Conservation (phyloP, 192 early-diverging fungal genomes). For the Cladochytrium replicatum region DNA sequence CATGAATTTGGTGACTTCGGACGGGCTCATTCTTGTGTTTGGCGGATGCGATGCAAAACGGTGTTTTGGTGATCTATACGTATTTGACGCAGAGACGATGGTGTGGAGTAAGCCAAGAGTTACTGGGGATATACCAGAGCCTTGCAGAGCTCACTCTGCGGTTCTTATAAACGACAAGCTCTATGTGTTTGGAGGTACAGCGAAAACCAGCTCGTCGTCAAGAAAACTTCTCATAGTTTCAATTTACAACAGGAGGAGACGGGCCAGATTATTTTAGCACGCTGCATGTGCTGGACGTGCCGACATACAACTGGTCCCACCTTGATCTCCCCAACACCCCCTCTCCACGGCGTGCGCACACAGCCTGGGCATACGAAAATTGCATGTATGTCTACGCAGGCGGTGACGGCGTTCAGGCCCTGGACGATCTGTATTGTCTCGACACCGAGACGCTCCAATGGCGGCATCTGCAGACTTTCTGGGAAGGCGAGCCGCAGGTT, state of each 20-base stretch:
- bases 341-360: conserved; percentile 67
- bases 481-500: too few relatives aligned
- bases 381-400: conserved; percentile 77
- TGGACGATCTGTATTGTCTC: conserved; percentile 66
- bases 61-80: conserved; percentile 68
- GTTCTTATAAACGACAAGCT: conserved; percentile 56
- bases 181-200: conserved; percentile 72
- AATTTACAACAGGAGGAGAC: too few relatives aligned
- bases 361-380: conserved; percentile 66
- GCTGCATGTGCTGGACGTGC: conserved; percentile 69
- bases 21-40: conserved; percentile 67
- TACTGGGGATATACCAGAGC: conserved; percentile 57
- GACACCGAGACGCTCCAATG: conserved; percentile 25
- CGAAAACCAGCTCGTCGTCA: conserved; percentile 43
- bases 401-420: conserved; percentile 72
- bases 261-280: conserved; percentile 77
- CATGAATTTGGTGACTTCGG: conserved; percentile 60
- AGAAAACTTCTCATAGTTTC: too few relatives aligned
- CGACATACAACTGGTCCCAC: conserved; percentile 66
- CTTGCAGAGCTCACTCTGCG: conserved; percentile 75
- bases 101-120: conserved; percentile 70
- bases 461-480: conserved; percentile 49
- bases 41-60: conserved; percentile 70
- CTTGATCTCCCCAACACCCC: conserved; percentile 34
- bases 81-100: conserved; percentile 77